Percentiles rank a stretch among this genome's conserved stretches.
phyloP scores from a whole-genome alignment of 352 stramenopile species.

The Phytophthora cactorum region DNA sequence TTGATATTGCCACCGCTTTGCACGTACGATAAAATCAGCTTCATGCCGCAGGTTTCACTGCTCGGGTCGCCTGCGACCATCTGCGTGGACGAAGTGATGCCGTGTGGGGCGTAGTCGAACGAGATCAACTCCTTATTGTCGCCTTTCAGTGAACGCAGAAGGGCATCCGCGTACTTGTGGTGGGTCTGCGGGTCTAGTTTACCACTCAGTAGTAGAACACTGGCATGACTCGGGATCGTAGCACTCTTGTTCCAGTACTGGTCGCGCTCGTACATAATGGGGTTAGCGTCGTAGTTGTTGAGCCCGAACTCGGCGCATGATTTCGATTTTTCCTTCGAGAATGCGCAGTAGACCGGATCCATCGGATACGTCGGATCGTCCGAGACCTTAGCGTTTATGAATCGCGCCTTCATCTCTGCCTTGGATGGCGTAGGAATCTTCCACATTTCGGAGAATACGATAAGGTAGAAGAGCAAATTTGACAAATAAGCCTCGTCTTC shows the following conservation, averaged over 20 bases:
- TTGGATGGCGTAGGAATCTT: conserved; percentile 33
- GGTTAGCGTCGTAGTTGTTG: conserved; percentile 3
- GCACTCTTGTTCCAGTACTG: conserved; percentile 17
- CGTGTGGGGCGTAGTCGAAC: conserved; percentile 3
- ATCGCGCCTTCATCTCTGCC: conserved; percentile 16
- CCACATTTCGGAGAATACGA: conserved; percentile 57
- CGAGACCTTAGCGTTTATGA: conserved; percentile 9
- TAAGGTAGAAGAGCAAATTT: conserved; percentile 45
- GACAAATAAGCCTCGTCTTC: conserved; percentile 34
- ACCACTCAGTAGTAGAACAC: conserved; percentile 7
- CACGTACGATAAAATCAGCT: not conserved
- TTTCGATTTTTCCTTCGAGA: conserved; percentile 9
- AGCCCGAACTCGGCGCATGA: conserved; percentile 5
- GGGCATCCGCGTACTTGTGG: conserved; percentile 8
- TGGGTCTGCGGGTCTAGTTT: conserved; percentile 10
- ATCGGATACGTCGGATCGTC: conserved; percentile 7
- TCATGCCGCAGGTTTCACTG: not conserved
- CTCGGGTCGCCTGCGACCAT: not conserved
- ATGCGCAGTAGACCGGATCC: conserved; percentile 12
- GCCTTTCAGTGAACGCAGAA: not conserved
- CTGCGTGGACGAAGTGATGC: conserved; percentile 3
- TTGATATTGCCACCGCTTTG: not conserved
- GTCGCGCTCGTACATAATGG: conserved; percentile 10
- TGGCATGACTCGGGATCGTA: conserved; percentile 9
- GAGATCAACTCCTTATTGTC: conserved; percentile 9